Percentiles rank a stretch among this genome's conserved stretches.
Conservation (phyloP, 2,329 filamentous ascomycete genomes). For the Sordariomycetes sp. region DNA sequence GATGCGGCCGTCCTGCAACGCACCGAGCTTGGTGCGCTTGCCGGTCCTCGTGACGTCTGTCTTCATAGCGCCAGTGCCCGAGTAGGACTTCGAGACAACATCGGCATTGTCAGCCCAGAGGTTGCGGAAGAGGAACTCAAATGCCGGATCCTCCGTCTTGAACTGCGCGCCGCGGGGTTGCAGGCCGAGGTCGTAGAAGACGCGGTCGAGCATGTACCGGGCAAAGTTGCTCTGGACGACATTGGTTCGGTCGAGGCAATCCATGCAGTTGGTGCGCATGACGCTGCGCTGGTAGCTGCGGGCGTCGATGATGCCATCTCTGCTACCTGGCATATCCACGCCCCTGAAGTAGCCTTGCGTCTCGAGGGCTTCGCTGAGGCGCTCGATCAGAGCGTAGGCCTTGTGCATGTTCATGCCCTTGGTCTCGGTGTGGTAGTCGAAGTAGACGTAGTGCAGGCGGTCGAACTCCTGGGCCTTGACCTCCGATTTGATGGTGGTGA, state of each 20-base stretch:
- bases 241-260: slow-evolving; percentile 95
- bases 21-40: slow-evolving; percentile 74
- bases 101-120: slow-evolving; percentile 98
- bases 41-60: slow-evolving; percentile 96
- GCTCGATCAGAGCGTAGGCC: slow-evolving; percentile 76
- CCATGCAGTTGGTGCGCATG: slow-evolving; percentile 98
- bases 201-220: slow-evolving; percentile 78
- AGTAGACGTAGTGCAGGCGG: slow-evolving; percentile 90
- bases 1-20: slow-evolving; percentile 78
- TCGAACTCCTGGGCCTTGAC: slow-evolving; percentile 58
- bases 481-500: slow-evolving; percentile 64
- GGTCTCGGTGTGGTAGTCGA: slow-evolving; percentile 97
- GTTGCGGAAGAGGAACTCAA: slow-evolving; percentile 91
- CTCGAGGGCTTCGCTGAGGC: slow-evolving; percentile 65
- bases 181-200: slow-evolving; percentile 77
- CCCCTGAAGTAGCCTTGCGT: slow-evolving; percentile 89
- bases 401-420: slow-evolving; percentile 92
- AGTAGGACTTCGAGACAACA: slow-evolving; percentile 85
- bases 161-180: slow-evolving; percentile 69
- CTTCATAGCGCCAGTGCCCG: slow-evolving; percentile 93
- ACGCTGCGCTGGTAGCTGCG: slow-evolving; percentile 78
- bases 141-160: slow-evolving; percentile 64
- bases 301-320: slow-evolving; percentile 66
- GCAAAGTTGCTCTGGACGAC: slow-evolving; percentile 97
- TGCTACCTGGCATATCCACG: slow-evolving; percentile 68